These are phyloP conservation scores for Naegleria lovaniensis DNA, from an alignment of 208 protist genomes.

Conservation along the genomic window DNA sequence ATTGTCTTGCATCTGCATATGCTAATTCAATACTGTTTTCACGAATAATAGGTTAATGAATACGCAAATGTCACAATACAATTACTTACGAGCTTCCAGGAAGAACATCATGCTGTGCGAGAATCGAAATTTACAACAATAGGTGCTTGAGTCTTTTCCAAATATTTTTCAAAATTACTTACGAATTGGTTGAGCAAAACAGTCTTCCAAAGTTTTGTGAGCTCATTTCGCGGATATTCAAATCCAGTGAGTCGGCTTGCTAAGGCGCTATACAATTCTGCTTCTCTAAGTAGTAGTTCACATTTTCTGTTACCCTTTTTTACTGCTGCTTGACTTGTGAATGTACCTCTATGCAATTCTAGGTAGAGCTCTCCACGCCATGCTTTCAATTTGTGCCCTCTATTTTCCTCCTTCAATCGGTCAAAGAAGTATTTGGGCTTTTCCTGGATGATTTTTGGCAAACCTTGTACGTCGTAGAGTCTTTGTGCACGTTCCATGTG, in stretches of 20 bases:
- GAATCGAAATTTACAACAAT: no score
- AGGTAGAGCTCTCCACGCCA: conserved; percentile 57
- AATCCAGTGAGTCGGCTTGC: neutral
- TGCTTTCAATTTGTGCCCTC: conserved; percentile 32
- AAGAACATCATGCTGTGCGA: conserved; percentile 49
- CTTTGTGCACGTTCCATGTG: conserved; percentile 46
- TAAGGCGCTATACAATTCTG: conserved; percentile 38
- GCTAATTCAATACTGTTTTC: conserved; percentile 30
- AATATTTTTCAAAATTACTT: no score
- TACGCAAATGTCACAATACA: no score
- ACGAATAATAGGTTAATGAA: no score
- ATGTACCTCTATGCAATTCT: conserved; percentile 49
- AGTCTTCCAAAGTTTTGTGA: conserved; percentile 48
- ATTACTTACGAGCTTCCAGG: conserved; percentile 34
- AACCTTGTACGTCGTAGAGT: conserved; percentile 37
- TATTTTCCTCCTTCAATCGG: neutral
- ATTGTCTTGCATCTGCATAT: conserved; percentile 33
- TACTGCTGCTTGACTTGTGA: conserved; percentile 37
- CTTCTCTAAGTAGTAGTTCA: conserved; percentile 46
- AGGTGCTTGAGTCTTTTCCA: no score
- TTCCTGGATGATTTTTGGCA: conserved; percentile 38
- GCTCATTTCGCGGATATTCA: conserved; percentile 4
- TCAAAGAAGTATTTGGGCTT: conserved; percentile 46
- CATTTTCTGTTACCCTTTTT: conserved; percentile 49
- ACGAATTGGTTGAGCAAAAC: conserved; percentile 42